Evolutionary conservation across 345 rosid genomes (phyloP), one percentile per base, ranked within the genome.

Genomic region (Hirschfeldia incana): DNA sequence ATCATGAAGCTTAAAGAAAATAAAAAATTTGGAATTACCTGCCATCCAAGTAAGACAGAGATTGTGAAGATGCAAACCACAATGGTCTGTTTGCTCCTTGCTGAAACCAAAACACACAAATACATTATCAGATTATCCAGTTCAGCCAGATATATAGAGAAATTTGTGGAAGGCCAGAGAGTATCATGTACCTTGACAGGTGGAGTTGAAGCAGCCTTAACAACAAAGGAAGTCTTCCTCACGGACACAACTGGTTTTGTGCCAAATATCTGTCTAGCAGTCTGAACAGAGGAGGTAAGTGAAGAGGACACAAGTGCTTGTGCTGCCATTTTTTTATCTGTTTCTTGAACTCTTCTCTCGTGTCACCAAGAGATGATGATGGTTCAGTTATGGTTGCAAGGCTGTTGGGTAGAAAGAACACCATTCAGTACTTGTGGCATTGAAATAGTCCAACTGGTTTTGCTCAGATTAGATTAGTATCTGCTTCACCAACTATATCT

Each of bases 31-130:
- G 4, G 0, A 8, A 26, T 78, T 90, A 92, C 97, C 97, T 94
- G 75, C 99, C 99, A 69, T 94, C 98, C 87, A 94, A 88, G 91
- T 94, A 94, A 28, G 95, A 15, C 34, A 94, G 92, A 80, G 92
- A 88, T 64, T 94, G 98, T 32, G 88, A 88, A 1, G 98, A 94
- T 37, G 99, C 99, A 84, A 94, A 94, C 98, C 98, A 94, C 73
- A 92, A 61, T 8, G 79, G 97, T 69, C 98, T 88, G 83, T 92
- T 83, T 55, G 91, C 91, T 83, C 98, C 99, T 89, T 85, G 93
- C 99, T 94, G 88, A 49, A 42, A 74, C 4, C 71, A 49, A 30
- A 65, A 59, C 60, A 70, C 80, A 69, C 4, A 80, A 57, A 64
- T 3, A 1, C 69, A 75, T 0, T 0, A 63, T 63, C 53, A 34